Conservation (phyloP, 2,329 filamentous ascomycete genomes). For the Xylaria sp. region DNA sequence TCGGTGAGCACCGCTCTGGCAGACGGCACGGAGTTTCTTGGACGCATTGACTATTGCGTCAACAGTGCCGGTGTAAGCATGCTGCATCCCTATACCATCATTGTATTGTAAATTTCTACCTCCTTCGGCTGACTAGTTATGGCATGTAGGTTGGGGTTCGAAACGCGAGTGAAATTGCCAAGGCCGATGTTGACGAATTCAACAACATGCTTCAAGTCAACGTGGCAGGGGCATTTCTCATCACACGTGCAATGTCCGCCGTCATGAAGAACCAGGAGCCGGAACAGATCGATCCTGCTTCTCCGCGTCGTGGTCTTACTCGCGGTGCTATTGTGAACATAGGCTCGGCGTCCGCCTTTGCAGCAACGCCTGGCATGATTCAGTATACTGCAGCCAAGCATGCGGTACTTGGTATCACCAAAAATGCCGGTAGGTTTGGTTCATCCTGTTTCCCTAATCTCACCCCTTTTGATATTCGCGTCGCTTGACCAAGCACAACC, state of each 20-base stretch:
- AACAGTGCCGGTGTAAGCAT: conserved; percentile 28
- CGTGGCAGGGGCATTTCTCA: conserved; percentile 20
- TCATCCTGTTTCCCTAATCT: background rate
- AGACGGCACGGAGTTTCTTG: background rate
- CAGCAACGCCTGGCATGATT: background rate
- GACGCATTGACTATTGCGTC: conserved; percentile 24
- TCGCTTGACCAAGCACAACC: no score
- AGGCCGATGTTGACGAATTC: conserved; percentile 11
- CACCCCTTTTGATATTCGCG: no score
- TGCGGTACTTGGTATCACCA: conserved; percentile 2
- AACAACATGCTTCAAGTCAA: conserved; percentile 18
- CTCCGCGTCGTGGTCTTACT: background rate
- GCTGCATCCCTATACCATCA: background rate
- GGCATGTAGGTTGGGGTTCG: background rate
- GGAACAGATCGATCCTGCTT: background rate
- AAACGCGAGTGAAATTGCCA: background rate
- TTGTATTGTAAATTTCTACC: background rate
- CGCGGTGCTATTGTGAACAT: conserved; percentile 23
- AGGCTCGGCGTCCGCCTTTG: conserved; percentile 20
- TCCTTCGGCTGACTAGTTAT: background rate
- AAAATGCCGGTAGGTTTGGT: conserved; percentile 11
- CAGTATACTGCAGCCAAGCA: conserved; percentile 22
- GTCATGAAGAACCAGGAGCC: conserved; percentile 25
- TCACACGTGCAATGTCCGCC: conserved; percentile 5
- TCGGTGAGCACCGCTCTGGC: background rate